Percentiles rank a stretch among this genome's conserved stretches.
phyloP scores from a whole-genome alignment of 345 rosid genomes.

The Sisymbrium altissimum region DNA sequence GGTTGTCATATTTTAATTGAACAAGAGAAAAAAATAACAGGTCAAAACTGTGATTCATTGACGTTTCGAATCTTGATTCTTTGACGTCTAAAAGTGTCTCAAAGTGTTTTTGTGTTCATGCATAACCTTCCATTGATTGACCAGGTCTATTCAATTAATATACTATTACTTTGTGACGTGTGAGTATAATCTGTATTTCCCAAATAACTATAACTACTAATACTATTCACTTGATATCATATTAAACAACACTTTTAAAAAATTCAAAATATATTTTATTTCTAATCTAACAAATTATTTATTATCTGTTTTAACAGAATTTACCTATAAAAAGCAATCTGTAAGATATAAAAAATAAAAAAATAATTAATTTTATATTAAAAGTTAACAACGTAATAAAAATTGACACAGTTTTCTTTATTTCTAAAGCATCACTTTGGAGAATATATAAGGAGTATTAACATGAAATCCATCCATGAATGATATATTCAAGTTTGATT shows the following conservation, averaged over 20 bases:
- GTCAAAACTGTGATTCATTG: slow-evolving; percentile 10
- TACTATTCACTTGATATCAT: too few relatives aligned
- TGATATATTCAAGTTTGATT: slow-evolving; percentile 4
- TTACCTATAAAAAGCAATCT: too few relatives aligned
- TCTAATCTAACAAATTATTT: too few relatives aligned
- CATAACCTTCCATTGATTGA: slow-evolving; percentile 14
- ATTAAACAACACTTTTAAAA: too few relatives aligned
- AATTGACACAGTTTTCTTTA: too few relatives aligned
- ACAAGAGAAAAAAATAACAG: not conserved
- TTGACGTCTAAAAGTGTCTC: slow-evolving; percentile 29
- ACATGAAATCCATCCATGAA: slow-evolving; percentile 27
- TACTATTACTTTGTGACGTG: not conserved
- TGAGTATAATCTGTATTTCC: not conserved
- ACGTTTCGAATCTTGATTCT: slow-evolving; percentile 23
- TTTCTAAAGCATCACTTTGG: too few relatives aligned
- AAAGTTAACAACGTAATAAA: too few relatives aligned
- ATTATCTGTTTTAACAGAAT: too few relatives aligned
- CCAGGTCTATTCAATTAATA: slow-evolving; percentile 2
- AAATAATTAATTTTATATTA: not conserved
- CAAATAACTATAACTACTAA: not conserved
- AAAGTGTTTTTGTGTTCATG: slow-evolving; percentile 26
- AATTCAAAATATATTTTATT: too few relatives aligned
- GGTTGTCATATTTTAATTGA: not conserved
- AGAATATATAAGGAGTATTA: not conserved
- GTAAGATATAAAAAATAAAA: too few relatives aligned